A percentile compares a stretch with the other conserved stretches of the same genome.
Conservation (phyloP, 1,284 basidiomycete species). For the Malassezia dermatis region DNA sequence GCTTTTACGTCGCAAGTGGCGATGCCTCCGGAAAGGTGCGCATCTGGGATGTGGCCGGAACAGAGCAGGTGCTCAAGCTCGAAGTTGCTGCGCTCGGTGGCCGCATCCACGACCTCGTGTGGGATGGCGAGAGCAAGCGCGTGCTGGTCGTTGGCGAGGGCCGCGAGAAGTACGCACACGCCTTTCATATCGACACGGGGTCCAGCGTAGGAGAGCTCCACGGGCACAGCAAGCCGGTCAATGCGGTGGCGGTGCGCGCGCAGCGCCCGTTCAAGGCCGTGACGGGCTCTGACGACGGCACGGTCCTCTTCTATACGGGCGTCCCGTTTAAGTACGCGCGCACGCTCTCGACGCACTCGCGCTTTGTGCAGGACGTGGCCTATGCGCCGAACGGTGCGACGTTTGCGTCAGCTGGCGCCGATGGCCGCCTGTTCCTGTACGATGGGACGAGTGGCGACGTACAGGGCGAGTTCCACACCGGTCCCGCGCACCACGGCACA, state of each 20-base stretch:
- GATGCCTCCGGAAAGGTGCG: slow-evolving; percentile 52
- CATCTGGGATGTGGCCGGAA: slow-evolving; percentile 85
- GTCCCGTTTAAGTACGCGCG: slow-evolving; percentile 51
- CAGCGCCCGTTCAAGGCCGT: slow-evolving; percentile 78
- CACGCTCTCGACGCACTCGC: slow-evolving; percentile 60
- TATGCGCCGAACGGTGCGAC: slow-evolving; percentile 56
- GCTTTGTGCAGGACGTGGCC: slow-evolving; percentile 85
- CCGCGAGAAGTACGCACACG: slow-evolving; percentile 58
- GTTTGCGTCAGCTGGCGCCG: slow-evolving; percentile 83
- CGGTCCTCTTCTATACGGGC: slow-evolving; percentile 72
- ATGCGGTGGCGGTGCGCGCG: slow-evolving; percentile 77
- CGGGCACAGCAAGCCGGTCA: slow-evolving; percentile 87
- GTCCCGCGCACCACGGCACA: slow-evolving; percentile 48
- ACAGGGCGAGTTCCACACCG: slow-evolving; percentile 22
- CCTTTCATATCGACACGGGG: slow-evolving; percentile 55
- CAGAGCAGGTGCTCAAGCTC: slow-evolving; percentile 71
- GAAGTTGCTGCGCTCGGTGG: slow-evolving; percentile 63
- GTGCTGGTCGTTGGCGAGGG: slow-evolving; percentile 95
- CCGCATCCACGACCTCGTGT: slow-evolving; percentile 79
- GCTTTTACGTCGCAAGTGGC: slow-evolving; percentile 80
- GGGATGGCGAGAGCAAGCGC: slow-evolving; percentile 86
- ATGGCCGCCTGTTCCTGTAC: slow-evolving; percentile 78
- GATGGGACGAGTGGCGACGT: slow-evolving; percentile 79
- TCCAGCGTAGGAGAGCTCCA: slow-evolving; percentile 82
- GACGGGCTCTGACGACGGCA: slow-evolving; percentile 59